A percentile compares a stretch with the other conserved stretches of the same genome.
Conservation (phyloP, 257 asterid genomes). For the Solanum clarkiae region DNA sequence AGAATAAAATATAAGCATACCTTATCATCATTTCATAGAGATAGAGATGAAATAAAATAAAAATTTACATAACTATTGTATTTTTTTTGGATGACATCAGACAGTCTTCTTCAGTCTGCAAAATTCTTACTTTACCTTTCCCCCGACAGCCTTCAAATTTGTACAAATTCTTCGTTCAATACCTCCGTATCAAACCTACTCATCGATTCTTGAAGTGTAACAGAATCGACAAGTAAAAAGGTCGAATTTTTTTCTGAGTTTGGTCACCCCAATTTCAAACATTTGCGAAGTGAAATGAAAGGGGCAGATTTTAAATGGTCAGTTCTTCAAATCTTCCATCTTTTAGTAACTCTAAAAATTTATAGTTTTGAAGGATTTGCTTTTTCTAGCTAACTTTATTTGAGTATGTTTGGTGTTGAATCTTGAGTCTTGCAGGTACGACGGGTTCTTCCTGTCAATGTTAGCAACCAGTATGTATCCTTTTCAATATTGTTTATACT, state of each 20-base stretch:
- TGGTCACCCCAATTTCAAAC: not conserved
- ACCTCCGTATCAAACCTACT: not conserved
- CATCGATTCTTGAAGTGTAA: not conserved
- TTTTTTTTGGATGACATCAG: not conserved
- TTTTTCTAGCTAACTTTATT: not conserved
- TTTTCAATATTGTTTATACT: slow-evolving; percentile 6
- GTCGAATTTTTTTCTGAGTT: not conserved
- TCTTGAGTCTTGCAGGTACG: slow-evolving; percentile 64
- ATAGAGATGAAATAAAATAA: not conserved
- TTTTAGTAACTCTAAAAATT: not conserved
- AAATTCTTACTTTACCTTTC: not conserved
- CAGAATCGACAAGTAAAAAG: not conserved
- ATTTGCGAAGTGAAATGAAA: slow-evolving; percentile 38
- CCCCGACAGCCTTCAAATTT: not conserved
- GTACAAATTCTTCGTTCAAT: not conserved
- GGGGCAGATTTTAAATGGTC: slow-evolving; percentile 93
- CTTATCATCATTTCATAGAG: no score
- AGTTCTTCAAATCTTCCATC: not conserved
- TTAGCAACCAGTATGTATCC: slow-evolving; percentile 97
- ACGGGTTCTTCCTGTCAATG: slow-evolving; percentile 98
- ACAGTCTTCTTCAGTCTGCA: not conserved
- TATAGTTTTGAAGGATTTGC: not conserved
- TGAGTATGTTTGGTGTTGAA: not conserved
- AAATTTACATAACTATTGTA: not conserved
- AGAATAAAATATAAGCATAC: accelerated